These are phyloP conservation scores for Coelastrella sp. DNA, from an alignment of 139 green algal genomes.

Conservation along the genomic window DNA sequence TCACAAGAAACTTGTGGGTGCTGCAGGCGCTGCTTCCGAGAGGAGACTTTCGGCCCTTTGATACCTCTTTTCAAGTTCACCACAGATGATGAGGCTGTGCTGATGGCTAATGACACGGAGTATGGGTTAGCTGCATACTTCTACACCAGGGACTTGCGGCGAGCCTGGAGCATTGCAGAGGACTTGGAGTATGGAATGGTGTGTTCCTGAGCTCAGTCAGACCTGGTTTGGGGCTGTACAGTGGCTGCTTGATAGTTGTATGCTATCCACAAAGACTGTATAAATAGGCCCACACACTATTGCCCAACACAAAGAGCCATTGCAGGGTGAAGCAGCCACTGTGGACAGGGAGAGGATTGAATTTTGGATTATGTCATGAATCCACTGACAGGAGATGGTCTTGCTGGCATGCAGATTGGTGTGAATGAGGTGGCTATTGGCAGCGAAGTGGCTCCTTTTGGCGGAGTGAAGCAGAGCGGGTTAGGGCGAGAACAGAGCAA, in stretches of 20 bases:
- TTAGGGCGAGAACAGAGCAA: slow-evolving; percentile 92
- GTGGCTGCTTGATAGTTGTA: too few relatives aligned
- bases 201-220: too few relatives aligned
- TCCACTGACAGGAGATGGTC: too few relatives aligned
- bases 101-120: slow-evolving; percentile 92
- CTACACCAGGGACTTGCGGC: slow-evolving; percentile 87
- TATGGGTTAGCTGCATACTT: slow-evolving; percentile 95
- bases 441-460: slow-evolving; percentile 94
- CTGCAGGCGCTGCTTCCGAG: slow-evolving; percentile 86
- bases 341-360: too few relatives aligned
- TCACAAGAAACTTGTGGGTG: too few relatives aligned
- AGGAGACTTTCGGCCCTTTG: slow-evolving; percentile 96
- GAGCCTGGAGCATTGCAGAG: slow-evolving; percentile 89
- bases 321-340: too few relatives aligned
- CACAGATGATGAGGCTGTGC: slow-evolving; percentile 79
- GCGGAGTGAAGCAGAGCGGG: slow-evolving; percentile 96
- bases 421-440: slow-evolving; percentile 94
- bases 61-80: slow-evolving; percentile 83
- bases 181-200: slow-evolving; percentile 96
- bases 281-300: too few relatives aligned
- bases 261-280: too few relatives aligned
- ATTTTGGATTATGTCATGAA: too few relatives aligned
- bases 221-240: too few relatives aligned
- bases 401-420: slow-evolving; percentile 88
- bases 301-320: too few relatives aligned